These are phyloP conservation scores for Aspergillus biplanus DNA, from an alignment of 495 filamentous ascomycete species.

Conservation along the genomic window DNA sequence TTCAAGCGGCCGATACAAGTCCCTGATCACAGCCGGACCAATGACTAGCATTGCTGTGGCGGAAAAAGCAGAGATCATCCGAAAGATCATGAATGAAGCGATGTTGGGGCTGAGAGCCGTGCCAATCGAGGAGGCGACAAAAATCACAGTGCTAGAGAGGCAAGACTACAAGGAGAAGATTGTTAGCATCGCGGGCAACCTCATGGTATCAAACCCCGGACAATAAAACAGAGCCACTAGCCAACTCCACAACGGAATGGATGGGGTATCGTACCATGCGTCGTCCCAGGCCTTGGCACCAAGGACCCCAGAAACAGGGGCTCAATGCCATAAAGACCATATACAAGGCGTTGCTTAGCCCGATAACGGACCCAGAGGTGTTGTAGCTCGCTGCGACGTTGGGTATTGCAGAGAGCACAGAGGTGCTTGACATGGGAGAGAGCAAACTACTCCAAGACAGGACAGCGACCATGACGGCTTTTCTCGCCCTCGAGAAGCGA, in stretches of 20 bases:
- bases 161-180: constrained; percentile 11
- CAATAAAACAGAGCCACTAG: background rate
- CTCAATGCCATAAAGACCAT: constrained; percentile 25
- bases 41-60: constrained; percentile 22
- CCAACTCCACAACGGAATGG: background rate
- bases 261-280: constrained; percentile 11
- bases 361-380: constrained; percentile 21
- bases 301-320: constrained; percentile 24
- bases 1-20: constrained; percentile 19
- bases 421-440: constrained; percentile 21
- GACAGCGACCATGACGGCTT: constrained; percentile 17
- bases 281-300: constrained; percentile 19
- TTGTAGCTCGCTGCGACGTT: constrained; percentile 23
- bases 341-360: constrained; percentile 22
- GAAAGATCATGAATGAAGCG: constrained; percentile 23
- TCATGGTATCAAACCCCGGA: background rate
- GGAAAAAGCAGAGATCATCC: constrained; percentile 20
- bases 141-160: constrained; percentile 13
- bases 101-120: constrained; percentile 23
- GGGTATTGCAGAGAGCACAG: constrained; percentile 23
- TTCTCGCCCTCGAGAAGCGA: constrained; percentile 17
- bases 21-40: constrained; percentile 18
- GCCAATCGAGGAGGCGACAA: constrained; percentile 16
- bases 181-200: background rate
- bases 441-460: constrained; percentile 19